phyloP scores from a whole-genome alignment of 2,329 filamentous ascomycete species.

The Aspergillus arachidicola region DNA sequence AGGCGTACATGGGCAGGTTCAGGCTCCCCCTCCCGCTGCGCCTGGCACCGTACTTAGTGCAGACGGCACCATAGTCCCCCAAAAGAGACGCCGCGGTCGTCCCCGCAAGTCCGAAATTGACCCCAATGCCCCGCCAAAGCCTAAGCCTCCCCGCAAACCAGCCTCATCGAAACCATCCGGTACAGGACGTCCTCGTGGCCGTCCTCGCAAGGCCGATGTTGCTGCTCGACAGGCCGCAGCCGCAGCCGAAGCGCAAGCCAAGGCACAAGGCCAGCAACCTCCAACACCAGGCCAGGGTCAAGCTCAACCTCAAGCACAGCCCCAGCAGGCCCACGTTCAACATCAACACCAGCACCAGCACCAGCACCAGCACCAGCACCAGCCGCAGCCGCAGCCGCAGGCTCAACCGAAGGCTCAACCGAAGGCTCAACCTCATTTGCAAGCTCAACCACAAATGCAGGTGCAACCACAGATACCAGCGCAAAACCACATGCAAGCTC shows the following conservation, averaged over 20 bases:
- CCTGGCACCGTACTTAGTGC: slow-evolving; percentile 13
- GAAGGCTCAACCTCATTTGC: background rate
- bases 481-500: background rate
- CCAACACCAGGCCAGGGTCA: slow-evolving; percentile 7
- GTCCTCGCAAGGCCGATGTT: slow-evolving; percentile 38
- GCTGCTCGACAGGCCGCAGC: slow-evolving; percentile 26
- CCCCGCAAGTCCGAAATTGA: slow-evolving; percentile 27
- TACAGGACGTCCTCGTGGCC: slow-evolving; percentile 36
- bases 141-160: slow-evolving; percentile 24
- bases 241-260: slow-evolving; percentile 11
- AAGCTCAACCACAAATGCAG: slow-evolving; percentile 12
- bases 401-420: slow-evolving; percentile 9
- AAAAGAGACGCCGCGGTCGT: slow-evolving; percentile 28
- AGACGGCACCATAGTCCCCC: slow-evolving; percentile 22
- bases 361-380: background rate
- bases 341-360: background rate
- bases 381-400: background rate
- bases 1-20: background rate
- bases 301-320: slow-evolving; percentile 7
- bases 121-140: slow-evolving; percentile 19
- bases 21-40: background rate
- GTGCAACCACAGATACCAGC: background rate
- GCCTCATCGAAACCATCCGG: slow-evolving; percentile 25
- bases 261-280: slow-evolving; percentile 6
- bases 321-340: background rate